Evolutionary conservation across 2,329 filamentous ascomycete genomes (phyloP).

Genomic region (Exophiala mesophila): DNA sequence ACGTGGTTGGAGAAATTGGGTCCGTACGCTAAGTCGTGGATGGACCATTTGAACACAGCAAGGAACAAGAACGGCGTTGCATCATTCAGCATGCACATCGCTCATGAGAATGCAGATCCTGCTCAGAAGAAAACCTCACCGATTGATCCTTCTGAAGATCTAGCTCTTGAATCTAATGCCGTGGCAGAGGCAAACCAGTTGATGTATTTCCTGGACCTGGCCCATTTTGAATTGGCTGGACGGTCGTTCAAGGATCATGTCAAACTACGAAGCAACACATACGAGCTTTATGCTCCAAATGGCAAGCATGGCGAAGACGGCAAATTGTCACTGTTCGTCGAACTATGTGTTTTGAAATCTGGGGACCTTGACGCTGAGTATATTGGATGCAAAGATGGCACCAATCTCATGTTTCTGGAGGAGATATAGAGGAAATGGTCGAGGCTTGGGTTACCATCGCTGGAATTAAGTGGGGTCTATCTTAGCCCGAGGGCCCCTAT

Average conservation of each 20-base stretch:
- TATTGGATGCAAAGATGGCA: slow-evolving; percentile 15
- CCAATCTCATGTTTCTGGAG: slow-evolving; percentile 8
- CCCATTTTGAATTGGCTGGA: slow-evolving; percentile 13
- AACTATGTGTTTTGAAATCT: slow-evolving; percentile 11
- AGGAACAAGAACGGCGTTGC: slow-evolving; percentile 17
- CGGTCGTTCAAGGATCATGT: slow-evolving; percentile 17
- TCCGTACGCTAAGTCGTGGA: slow-evolving; percentile 13
- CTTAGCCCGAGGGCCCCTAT: no score
- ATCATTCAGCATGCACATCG: slow-evolving; percentile 14
- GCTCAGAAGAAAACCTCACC: neutral
- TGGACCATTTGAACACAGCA: slow-evolving; percentile 14
- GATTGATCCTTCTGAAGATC: slow-evolving; percentile 9
- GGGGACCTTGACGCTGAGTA: slow-evolving; percentile 15
- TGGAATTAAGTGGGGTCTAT: no score
- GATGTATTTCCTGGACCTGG: slow-evolving; percentile 17
- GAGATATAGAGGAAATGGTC: no score
- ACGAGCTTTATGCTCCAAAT: slow-evolving; percentile 9
- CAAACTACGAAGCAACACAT: slow-evolving; percentile 9
- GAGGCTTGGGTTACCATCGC: no score
- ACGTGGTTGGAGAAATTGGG: slow-evolving; percentile 11
- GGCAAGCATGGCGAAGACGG: slow-evolving; percentile 6
- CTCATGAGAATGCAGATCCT: slow-evolving; percentile 8
- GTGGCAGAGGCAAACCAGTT: slow-evolving; percentile 14
- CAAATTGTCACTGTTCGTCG: slow-evolving; percentile 13
- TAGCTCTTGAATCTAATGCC: slow-evolving; percentile 8